Evolutionary conservation across 2,329 filamentous ascomycete genomes (phyloP).

Genomic region (Talaromyces sp.): DNA sequence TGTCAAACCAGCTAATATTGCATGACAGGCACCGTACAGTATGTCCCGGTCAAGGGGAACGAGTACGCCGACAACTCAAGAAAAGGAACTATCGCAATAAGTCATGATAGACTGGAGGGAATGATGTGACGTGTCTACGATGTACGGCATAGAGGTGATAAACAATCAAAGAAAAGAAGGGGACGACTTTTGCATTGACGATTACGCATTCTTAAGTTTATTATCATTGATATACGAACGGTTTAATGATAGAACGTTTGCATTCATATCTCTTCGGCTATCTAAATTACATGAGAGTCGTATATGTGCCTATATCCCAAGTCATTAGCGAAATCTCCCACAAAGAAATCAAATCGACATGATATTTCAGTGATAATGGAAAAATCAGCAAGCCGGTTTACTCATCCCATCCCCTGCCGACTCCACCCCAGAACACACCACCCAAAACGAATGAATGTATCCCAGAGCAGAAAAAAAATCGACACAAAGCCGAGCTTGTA

Average conservation of each 20-base stretch:
- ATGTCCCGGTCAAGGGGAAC: constrained; percentile 62
- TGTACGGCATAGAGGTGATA: background rate
- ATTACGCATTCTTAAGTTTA: background rate
- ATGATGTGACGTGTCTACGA: background rate
- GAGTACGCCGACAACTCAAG: constrained; percentile 50
- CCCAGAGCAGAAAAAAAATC: constrained; percentile 18
- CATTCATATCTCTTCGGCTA: background rate
- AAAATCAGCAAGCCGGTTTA: constrained; percentile 38
- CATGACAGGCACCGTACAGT: constrained; percentile 61
- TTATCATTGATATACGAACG: background rate
- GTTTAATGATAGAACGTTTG: background rate
- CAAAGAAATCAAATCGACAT: background rate
- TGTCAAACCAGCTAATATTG: background rate
- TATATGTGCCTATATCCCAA: background rate
- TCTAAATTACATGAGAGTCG: background rate
- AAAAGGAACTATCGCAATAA: background rate
- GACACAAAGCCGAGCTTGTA: constrained; percentile 34
- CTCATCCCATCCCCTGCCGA: constrained; percentile 41
- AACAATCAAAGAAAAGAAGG: background rate
- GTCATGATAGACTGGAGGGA: background rate
- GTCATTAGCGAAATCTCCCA: background rate
- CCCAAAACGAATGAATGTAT: constrained; percentile 35
- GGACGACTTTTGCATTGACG: background rate
- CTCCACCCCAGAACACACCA: constrained; percentile 23
- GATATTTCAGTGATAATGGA: background rate